Evolutionary conservation across 2,329 filamentous ascomycete genomes (phyloP).

Genomic region (Trichoderma gracile): DNA sequence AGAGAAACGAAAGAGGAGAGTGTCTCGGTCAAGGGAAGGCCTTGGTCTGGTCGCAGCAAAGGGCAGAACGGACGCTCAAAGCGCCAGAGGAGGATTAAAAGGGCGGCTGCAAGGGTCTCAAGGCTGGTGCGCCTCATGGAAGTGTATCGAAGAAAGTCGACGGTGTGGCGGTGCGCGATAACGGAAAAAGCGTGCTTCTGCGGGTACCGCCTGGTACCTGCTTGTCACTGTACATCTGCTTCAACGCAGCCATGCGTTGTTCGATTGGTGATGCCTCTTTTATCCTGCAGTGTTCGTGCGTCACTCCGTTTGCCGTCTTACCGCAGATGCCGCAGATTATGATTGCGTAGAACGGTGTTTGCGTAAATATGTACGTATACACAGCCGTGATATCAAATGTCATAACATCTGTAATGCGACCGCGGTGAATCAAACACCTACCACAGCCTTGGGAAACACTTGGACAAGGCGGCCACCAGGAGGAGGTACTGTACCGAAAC

Average conservation of each 20-base stretch:
- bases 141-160: constrained; percentile 46
- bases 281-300: too few relatives aligned
- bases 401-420: too few relatives aligned
- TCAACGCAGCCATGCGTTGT: not conserved
- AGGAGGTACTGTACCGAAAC: not conserved
- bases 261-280: too few relatives aligned
- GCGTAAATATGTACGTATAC: too few relatives aligned
- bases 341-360: too few relatives aligned
- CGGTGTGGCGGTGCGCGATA: constrained; percentile 42
- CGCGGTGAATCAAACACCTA: too few relatives aligned
- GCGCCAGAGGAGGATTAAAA: constrained; percentile 32
- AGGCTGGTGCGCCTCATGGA: constrained; percentile 45
- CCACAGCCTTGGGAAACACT: too few relatives aligned
- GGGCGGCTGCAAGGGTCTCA: constrained; percentile 37
- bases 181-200: not conserved
- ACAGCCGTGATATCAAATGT: too few relatives aligned
- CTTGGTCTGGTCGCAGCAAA: constrained; percentile 14
- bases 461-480: too few relatives aligned
- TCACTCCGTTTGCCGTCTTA: too few relatives aligned
- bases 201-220: constrained; percentile 19
- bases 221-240: constrained; percentile 7
- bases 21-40: constrained; percentile 21
- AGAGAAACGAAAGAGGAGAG: constrained; percentile 5
- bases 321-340: too few relatives aligned
- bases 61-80: constrained; percentile 17